Conservation (phyloP, 176 grass and related monocot species). For the Aegilops tauschii region DNA sequence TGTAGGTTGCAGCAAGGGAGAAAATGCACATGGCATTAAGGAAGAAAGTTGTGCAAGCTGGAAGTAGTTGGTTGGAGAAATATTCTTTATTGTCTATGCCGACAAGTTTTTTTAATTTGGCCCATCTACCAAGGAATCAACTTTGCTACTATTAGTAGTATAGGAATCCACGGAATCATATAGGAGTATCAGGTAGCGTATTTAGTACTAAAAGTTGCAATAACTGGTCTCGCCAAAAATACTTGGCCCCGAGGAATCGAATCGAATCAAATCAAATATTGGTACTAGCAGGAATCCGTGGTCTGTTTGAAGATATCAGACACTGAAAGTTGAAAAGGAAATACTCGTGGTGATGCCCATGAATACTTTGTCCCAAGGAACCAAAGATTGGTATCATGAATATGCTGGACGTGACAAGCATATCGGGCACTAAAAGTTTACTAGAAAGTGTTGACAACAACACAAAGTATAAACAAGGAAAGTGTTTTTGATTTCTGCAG, state of each 20-base stretch:
- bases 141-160: no score
- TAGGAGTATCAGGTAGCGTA: not conserved
- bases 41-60: not conserved
- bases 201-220: not conserved
- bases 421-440: not conserved
- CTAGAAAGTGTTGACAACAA: constrained; percentile 16
- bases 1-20: not conserved
- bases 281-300: not conserved
- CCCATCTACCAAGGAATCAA: not conserved
- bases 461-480: not conserved
- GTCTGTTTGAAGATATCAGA: not conserved
- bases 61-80: constrained; percentile 16
- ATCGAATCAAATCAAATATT: not conserved
- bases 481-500: not conserved
- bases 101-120: constrained; percentile 31
- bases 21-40: not conserved
- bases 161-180: not conserved
- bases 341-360: constrained; percentile 9
- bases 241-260: not conserved
- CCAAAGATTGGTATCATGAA: constrained; percentile 21
- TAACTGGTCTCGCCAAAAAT: not conserved
- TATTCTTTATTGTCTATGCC: not conserved
- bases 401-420: not conserved
- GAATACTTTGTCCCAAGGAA: constrained; percentile 35
- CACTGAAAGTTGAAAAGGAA: not conserved